phyloP scores from a whole-genome alignment of 495 filamentous ascomycete species.

The Darksidea phi region DNA sequence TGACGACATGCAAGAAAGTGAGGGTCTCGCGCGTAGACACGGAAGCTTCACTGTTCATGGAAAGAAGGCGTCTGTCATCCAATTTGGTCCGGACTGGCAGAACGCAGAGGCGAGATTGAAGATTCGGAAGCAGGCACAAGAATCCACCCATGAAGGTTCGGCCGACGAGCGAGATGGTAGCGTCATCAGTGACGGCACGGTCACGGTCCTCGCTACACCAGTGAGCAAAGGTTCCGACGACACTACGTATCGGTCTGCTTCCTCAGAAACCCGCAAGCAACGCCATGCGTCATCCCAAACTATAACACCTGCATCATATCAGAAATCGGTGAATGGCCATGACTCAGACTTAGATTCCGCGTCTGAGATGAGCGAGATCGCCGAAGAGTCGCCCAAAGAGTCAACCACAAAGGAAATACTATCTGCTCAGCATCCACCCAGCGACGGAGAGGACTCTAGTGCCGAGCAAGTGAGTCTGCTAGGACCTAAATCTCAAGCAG shows the following conservation, averaged over 20 bases:
- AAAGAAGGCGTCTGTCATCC: conserved; percentile 95
- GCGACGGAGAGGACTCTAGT: conserved; percentile 20
- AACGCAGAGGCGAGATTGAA: conserved; percentile 44
- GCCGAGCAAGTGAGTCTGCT: conserved; percentile 4
- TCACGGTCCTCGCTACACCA: conserved; percentile 8
- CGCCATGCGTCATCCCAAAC: conserved; percentile 34
- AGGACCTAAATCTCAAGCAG: conserved; percentile 21
- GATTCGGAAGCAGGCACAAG: conserved; percentile 31
- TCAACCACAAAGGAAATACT: neutral
- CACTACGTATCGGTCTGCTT: conserved; percentile 16
- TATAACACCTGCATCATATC: conserved; percentile 20
- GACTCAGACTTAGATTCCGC: conserved; percentile 11
- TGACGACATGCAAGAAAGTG: conserved; percentile 61
- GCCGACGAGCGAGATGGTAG: conserved; percentile 18
- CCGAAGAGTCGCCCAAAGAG: conserved; percentile 18
- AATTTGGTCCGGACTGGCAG: conserved; percentile 88
- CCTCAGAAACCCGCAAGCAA: conserved; percentile 22
- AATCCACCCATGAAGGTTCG: conserved; percentile 24
- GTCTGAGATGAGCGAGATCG: conserved; percentile 28
- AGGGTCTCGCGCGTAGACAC: conserved; percentile 71
- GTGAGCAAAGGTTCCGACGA: conserved; percentile 11
- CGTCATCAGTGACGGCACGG: conserved; percentile 25
- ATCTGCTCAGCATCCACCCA: neutral
- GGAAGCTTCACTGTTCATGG: conserved; percentile 95
- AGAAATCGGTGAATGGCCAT: conserved; percentile 19